Conservation (phyloP, 164 flowering plant genomes). For the Euptelea pleiosperma region DNA sequence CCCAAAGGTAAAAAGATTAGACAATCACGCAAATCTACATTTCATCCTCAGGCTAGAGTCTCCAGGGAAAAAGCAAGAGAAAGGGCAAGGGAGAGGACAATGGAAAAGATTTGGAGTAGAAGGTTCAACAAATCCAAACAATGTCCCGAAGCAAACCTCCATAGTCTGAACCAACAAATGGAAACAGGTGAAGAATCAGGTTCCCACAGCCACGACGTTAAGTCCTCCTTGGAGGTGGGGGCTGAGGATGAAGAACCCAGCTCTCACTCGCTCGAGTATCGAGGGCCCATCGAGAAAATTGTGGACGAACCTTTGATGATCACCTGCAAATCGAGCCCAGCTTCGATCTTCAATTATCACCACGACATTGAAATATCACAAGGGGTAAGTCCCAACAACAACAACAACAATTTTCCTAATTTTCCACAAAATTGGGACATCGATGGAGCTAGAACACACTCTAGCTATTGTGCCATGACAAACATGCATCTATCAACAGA, state of each 20-base stretch:
- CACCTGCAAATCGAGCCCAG: slow-evolving; percentile 11
- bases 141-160: background rate
- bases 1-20: slow-evolving; percentile 20
- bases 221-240: slow-evolving; percentile 16
- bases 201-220: slow-evolving; percentile 23
- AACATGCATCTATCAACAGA: slow-evolving; percentile 6
- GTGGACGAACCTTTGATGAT: slow-evolving; percentile 17
- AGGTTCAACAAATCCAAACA: slow-evolving; percentile 7
- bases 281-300: background rate
- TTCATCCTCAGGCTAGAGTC: slow-evolving; percentile 28
- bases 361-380: too few relatives aligned
- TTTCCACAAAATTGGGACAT: slow-evolving; percentile 6
- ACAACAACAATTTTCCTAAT: slow-evolving; percentile 20
- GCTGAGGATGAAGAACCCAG: slow-evolving; percentile 21
- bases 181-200: slow-evolving; percentile 24
- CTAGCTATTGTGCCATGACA: slow-evolving; percentile 12
- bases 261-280: slow-evolving; percentile 7
- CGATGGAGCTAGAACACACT: background rate
- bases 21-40: slow-evolving; percentile 16
- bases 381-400: too few relatives aligned
- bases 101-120: slow-evolving; percentile 27
- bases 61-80: slow-evolving; percentile 52
- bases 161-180: slow-evolving; percentile 9
- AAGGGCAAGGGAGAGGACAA: slow-evolving; percentile 54
- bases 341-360: slow-evolving; percentile 21